These are phyloP conservation scores for Termitomyces sp. DNA, from an alignment of 768 basidiomycete genomes.

Conservation along the genomic window DNA sequence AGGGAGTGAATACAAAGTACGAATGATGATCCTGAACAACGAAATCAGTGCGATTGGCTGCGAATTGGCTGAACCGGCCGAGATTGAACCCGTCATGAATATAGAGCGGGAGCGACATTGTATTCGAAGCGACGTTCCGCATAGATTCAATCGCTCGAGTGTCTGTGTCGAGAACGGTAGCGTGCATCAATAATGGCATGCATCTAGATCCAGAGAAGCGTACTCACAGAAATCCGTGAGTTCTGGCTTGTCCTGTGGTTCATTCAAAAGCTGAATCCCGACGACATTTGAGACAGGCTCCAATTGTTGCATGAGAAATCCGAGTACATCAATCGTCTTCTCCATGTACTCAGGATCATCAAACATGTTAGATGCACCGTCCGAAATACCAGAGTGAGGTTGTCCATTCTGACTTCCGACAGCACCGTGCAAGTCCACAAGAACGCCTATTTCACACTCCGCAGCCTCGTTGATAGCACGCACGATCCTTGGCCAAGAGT, in stretches of 20 bases:
- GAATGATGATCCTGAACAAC: constrained; percentile 73
- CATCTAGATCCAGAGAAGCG: constrained; percentile 11
- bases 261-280: constrained; percentile 60
- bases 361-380: constrained; percentile 46
- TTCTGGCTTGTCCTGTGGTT: constrained; percentile 42
- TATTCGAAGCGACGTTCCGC: constrained; percentile 29
- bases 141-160: constrained; percentile 44
- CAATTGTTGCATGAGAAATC: constrained; percentile 36
- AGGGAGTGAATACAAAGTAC: constrained; percentile 60
- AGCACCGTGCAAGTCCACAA: constrained; percentile 66
- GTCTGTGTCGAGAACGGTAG: constrained; percentile 31
- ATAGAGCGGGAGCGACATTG: constrained; percentile 52
- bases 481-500: constrained; percentile 64
- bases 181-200: constrained; percentile 4
- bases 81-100: constrained; percentile 67
- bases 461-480: constrained; percentile 60
- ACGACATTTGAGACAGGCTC: constrained; percentile 47
- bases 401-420: constrained; percentile 74
- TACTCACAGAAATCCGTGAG: constrained; percentile 43
- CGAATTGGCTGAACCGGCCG: constrained; percentile 41
- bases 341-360: constrained; percentile 36
- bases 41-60: constrained; percentile 50
- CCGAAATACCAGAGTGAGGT: constrained; percentile 63
- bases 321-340: constrained; percentile 48
- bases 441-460: constrained; percentile 59